These are phyloP conservation scores for Xylaria sp. DNA, from an alignment of 2,329 filamentous ascomycete genomes.

Conservation along the genomic window DNA sequence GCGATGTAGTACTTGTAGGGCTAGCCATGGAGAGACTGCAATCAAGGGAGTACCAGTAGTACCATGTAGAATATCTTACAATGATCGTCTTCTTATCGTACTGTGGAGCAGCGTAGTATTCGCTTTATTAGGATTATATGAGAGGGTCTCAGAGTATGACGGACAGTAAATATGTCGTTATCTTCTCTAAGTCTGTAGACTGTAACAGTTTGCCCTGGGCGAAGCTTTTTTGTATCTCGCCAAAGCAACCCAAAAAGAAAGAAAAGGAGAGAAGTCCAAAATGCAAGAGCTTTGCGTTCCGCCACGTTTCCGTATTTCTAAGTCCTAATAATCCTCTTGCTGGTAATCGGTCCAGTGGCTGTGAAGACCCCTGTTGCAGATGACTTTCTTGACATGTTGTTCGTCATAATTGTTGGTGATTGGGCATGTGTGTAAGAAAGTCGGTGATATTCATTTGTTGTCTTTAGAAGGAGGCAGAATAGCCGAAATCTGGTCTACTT, in stretches of 20 bases:
- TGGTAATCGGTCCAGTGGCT: background rate
- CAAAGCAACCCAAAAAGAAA: background rate
- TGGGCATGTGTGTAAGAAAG: slow-evolving; percentile 6
- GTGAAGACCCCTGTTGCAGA: background rate
- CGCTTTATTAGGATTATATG: background rate
- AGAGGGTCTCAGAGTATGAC: background rate
- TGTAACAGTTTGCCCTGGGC: background rate
- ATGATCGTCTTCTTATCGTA: background rate
- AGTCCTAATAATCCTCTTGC: background rate
- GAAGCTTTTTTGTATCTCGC: background rate
- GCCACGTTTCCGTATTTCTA: background rate
- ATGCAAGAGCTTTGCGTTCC: too few species aligned
- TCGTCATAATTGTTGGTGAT: background rate
- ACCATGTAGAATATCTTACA: too few species aligned
- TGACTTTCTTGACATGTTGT: background rate
- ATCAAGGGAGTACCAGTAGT: background rate
- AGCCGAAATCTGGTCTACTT: slow-evolving; percentile 8
- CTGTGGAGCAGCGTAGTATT: background rate
- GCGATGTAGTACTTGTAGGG: slow-evolving; percentile 27
- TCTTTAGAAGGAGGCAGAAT: background rate
- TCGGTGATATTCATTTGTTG: slow-evolving; percentile 1
- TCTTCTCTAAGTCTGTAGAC: background rate
- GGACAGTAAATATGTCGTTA: background rate
- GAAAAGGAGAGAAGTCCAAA: background rate
- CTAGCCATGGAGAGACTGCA: slow-evolving; percentile 27